Base-by-base conservation (phyloP, 352 stramenopile genomes). In the Aphanomyces euteiches region DNA sequence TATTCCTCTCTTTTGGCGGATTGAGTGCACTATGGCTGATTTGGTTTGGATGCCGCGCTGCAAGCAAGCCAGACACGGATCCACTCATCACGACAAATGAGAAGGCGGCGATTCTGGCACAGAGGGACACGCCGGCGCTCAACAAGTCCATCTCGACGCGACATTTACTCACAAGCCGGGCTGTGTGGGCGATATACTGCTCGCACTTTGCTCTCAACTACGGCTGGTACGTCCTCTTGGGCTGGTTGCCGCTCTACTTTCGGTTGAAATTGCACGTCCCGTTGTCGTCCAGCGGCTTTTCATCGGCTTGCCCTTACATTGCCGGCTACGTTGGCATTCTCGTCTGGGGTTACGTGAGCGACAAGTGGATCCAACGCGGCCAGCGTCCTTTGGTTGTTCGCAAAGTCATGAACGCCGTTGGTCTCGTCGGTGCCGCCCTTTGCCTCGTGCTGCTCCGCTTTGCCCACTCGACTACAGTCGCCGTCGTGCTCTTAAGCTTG, bases 191-290 rank as follows among this genome's bases (percentile, higher is more conserved):
- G 8, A 85, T 95, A 63, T 95, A 95, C 75, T 75, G 87, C 15
- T 81, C 88, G 15, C 88, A 95, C 66, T 90, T 94, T 61, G 92
- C 83, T 73, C 90, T 90, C 75, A 95, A 95, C 71, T 95, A 93
- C 74, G 87, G 82, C 63, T 95, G 88, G 88, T 95, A 95, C 67
- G 84, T 95, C 41, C 65, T 95, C 40, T 72, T 95, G 40, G 86
- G 88, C 28, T 95, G 88, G 88, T 93, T 95, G 66, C 88, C 88
- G 60, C 86, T 92, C 72, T 95, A 95, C 72, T 95, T 94, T 74
- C 82, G 81, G 37, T 80, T 93, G 76, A 83, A 77, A 3, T 70
- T 95, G 34, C 67, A 91, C 39, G 78, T 95, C 17, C 81, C 93
- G 28, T 71, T 95, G 47, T 78, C 82, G 61, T 83, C 84, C 84